Conservation (phyloP, 768 basidiomycete species). For the Lepiota subincarnata region DNA sequence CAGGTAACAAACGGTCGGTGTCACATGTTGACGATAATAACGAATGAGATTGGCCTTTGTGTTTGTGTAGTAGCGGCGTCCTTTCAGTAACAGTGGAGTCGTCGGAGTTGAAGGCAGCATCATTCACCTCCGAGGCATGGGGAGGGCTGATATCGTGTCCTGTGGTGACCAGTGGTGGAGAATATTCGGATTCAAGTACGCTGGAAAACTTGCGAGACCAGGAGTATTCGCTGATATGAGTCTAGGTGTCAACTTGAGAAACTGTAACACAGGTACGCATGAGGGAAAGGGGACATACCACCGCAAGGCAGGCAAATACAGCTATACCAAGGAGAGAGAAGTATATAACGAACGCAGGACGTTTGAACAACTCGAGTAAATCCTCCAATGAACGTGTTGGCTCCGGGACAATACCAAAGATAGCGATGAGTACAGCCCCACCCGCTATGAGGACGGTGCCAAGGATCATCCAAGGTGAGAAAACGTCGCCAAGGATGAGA, state of each 20-base stretch:
- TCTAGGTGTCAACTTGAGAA: conserved; percentile 37
- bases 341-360: conserved; percentile 78
- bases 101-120: conserved; percentile 10
- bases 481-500: conserved; percentile 78
- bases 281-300: conserved; percentile 42
- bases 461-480: conserved; percentile 80
- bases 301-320: conserved; percentile 54
- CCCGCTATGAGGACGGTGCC: conserved; percentile 85
- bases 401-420: conserved; percentile 91
- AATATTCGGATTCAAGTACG: conserved; percentile 20
- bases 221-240: conserved; percentile 68
- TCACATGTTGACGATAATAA: conserved; percentile 11
- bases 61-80: conserved; percentile 52
- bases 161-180: conserved; percentile 25
- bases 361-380: conserved; percentile 67
- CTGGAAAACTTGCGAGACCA: conserved; percentile 36
- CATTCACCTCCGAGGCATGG: conserved; percentile 36
- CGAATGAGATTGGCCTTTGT: conserved; percentile 14
- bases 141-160: conserved; percentile 34
- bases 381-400: conserved; percentile 83
- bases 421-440: conserved; percentile 84
- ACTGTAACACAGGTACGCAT: background rate
- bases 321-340: conserved; percentile 66
- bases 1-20: conserved; percentile 16
- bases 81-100: conserved; percentile 17